These are phyloP conservation scores for Arabidopsis thaliana DNA, from an alignment of 345 rosid species.

Conservation along the genomic window DNA sequence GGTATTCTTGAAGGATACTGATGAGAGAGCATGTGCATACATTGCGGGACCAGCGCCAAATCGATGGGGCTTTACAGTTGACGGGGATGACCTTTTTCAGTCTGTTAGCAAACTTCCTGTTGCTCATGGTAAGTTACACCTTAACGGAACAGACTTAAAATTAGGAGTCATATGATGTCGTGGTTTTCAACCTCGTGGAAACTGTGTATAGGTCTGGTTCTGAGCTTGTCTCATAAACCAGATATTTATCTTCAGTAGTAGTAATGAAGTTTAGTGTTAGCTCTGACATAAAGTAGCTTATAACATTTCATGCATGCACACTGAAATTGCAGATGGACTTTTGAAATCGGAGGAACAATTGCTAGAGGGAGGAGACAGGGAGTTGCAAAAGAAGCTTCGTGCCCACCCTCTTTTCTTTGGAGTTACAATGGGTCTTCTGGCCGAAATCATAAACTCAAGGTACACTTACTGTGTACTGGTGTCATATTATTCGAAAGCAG, in stretches of 20 bases:
- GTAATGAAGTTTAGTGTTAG: conserved; percentile 8
- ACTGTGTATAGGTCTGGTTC: conserved; percentile 29
- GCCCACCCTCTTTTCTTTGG: conserved; percentile 94
- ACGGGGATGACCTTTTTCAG: conserved; percentile 79
- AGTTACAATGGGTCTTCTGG: conserved; percentile 89
- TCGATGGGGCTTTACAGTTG: conserved; percentile 95
- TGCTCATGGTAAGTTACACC: conserved; percentile 59
- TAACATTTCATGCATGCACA: conserved; percentile 34
- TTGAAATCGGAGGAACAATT: conserved; percentile 49
- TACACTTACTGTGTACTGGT: conserved; percentile 39
- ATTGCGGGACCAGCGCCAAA: conserved; percentile 99
- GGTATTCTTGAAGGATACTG: conserved; percentile 98
- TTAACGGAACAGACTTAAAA: conserved; percentile 4
- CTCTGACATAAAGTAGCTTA: conserved; percentile 21
- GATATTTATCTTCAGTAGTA: conserved; percentile 8
- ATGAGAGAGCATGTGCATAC: conserved; percentile 99
- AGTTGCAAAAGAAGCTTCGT: conserved; percentile 65
- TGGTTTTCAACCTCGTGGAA: not conserved
- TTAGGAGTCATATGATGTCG: conserved; percentile 14
- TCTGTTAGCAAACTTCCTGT: conserved; percentile 56
- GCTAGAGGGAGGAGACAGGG: conserved; percentile 48
- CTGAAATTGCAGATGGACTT: conserved; percentile 59
- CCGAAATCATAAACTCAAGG: conserved; percentile 98
- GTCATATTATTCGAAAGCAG: conserved; percentile 13
- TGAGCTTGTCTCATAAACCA: conserved; percentile 20